Evolutionary conservation across 495 filamentous ascomycete species (phyloP), one percentile per base, ranked within the genome.

Genomic region (Talaromyces proteolyticus): DNA sequence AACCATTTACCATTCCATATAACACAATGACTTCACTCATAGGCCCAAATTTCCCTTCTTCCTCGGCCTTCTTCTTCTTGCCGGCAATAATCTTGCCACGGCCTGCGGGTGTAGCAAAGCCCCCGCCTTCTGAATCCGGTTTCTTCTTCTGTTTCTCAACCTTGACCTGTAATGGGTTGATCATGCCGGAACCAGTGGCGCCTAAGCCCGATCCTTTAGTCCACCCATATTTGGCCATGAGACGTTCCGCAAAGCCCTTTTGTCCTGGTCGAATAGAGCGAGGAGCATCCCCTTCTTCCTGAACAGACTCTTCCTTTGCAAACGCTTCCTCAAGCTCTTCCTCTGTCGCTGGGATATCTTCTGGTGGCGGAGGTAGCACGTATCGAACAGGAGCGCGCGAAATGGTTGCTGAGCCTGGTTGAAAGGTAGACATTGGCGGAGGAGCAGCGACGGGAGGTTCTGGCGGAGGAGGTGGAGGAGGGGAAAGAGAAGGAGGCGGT

Each of bases 191-290:
- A 10, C 78, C 79, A 43, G 80, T 77, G 2, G 88, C 89, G 52
- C 93, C 93, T 11, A 98, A 78, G 3, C 93, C 93, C 40, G 83
- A 77, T 18, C 94, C 94, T 54, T 88, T 85, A 10, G 79, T 86
- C 89, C 91, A 96, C 45, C 94, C 94, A 63, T 93, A 90, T 57
- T 96, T 96, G 23, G 82, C 77, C 77, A 98, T 86, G 24, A 95
- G 76, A 20, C 90, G 85, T 49, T 88, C 76, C 3, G 91, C 93
- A 58, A 95, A 96, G 51, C 83, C 85, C 57, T 84, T 77, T 65
- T 96, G 87, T 10, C 89, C 88, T 0, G 91, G 88, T 10, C 85
- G 83, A 47, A 74, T 75, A 17, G 84, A 84, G 24, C 84, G 82
- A 21, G 75, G 72, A 3, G 63, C 68, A 54, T 80, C 76, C 50